Evolutionary conservation across 495 filamentous ascomycete genomes (phyloP).

Genomic region (Penicillium mononematosum): DNA sequence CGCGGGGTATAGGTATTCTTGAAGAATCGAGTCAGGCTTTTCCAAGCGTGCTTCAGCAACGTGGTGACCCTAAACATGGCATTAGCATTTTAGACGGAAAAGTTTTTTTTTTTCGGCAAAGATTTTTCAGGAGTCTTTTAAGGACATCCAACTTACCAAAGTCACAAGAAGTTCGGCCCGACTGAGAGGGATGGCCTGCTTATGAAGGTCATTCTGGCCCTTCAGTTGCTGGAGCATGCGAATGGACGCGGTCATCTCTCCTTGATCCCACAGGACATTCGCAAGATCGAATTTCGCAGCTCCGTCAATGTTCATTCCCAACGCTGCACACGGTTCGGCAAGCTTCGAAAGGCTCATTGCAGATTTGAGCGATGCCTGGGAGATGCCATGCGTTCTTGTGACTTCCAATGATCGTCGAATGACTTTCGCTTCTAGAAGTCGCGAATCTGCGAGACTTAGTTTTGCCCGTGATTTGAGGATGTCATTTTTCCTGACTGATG

Average conservation of each 20-base stretch:
- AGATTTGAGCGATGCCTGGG: slow-evolving; percentile 81
- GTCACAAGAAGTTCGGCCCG: slow-evolving; percentile 80
- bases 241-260: slow-evolving; percentile 88
- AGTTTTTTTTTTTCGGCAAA: no score
- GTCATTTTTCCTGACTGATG: slow-evolving; percentile 67
- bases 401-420: slow-evolving; percentile 72
- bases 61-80: slow-evolving; percentile 61
- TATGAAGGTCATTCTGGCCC: slow-evolving; percentile 57
- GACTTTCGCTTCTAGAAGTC: slow-evolving; percentile 67
- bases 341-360: slow-evolving; percentile 78
- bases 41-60: slow-evolving; percentile 91
- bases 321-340: slow-evolving; percentile 59
- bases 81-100: neutral
- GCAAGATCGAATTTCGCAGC: slow-evolving; percentile 76
- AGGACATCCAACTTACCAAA: slow-evolving; percentile 53
- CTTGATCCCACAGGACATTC: slow-evolving; percentile 91
- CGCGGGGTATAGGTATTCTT: slow-evolving; percentile 76
- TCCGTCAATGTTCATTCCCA: slow-evolving; percentile 73
- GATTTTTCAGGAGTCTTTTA: neutral
- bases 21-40: slow-evolving; percentile 85
- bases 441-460: slow-evolving; percentile 58
- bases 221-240: slow-evolving; percentile 77
- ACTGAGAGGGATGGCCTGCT: slow-evolving; percentile 71
- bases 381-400: slow-evolving; percentile 71
- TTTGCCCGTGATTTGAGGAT: slow-evolving; percentile 59